Base-by-base conservation (phyloP, 768 basidiomycete genomes). In the Rhizopogon roseolus region DNA sequence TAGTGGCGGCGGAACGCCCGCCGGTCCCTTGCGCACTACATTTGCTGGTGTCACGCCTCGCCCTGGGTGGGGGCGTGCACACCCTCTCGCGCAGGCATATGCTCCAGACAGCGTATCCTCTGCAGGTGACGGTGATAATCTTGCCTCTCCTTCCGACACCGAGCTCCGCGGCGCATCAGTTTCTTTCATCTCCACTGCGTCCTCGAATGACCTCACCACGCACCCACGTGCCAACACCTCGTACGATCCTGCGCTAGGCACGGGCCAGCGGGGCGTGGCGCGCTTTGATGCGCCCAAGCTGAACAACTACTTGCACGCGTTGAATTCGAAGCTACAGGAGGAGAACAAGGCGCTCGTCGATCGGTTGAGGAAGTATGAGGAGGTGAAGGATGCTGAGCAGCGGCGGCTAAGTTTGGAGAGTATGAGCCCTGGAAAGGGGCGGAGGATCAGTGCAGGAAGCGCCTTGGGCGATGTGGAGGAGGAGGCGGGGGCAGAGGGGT, bases 161-260 rank as follows among this genome's bases (percentile, higher is more conserved):
- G 73, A 69, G 4, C 8, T 48, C 19, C 46, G 46, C 14, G 69
- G 68, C 9, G 86, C 85, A 55, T 75, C 80, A 39, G 81, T 76
- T 0, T 93, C 91, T 1, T 84, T 88, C 66, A 74, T 90, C 44
- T 93, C 91, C 4, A 91, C 88, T 1, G 81, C 88, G 1, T 93
- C 91, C 1, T 93, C 93, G 22, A 89, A 95, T 58, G 93, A 96
- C 65, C 74, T 96, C 40, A 91, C 90, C 2, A 83, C 85, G 5
- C 85, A 90, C 64, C 69, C 74, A 46, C 81, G 90, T 8, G 87
- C 82, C 53, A 95, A 96, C 63, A 90, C 90, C 11, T 93, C 91
- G 7, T 92, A 94, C 57, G 93, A 94, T 62, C 89, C 89, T 25
- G 81, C 84, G 1, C 82, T 90, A 64, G 89, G 88, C 13, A 82